Base-by-base conservation (phyloP, 2,329 filamentous ascomycete species). In the Cadophora sp. region DNA sequence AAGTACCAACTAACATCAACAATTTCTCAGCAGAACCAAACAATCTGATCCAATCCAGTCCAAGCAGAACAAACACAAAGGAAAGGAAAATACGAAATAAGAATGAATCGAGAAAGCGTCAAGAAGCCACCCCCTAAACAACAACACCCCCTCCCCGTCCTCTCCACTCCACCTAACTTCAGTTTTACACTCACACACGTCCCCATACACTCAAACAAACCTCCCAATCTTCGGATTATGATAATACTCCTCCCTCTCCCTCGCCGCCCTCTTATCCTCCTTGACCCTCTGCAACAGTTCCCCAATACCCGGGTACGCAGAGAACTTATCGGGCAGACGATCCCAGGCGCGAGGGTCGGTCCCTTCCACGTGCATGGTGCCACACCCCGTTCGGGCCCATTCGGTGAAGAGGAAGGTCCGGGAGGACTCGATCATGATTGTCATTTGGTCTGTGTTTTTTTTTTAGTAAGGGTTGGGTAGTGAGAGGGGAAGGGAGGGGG, bases 321-420 rank as follows among this genome's bases (percentile, higher is more conserved):
- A 71, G 64, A 74, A 74, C 43, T 68, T 67, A 50, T 74, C 84
- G 1, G 86, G 82, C 7, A 86, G 76, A 53, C 80, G 79, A 72
- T 86, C 84, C 84, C 84, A 86, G 80, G 85, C 83, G 67, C 79
- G 81, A 0, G 81, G 81, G 69, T 83, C 81, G 34, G 73, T 74
- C 19, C 70, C 71, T 46, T 83, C 80, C 64, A 80, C 78, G 61
- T 77, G 76, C 37, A 76, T 71, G 46, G 76, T 73, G 26, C 77
- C 73, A 65, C 75, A 73, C 0, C 70, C 77, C 14, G 76, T 76
- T 62, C 76, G 78, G 2, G 85, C 86, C 80, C 84, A 88, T 61
- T 88, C 85, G 2, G 86, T 87, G 64, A 87, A 84, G 14, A 84
- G 84, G 22, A 87, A 84, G 77, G 86, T 85, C 24, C 85, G 74